Percentiles rank a stretch among this genome's conserved stretches.
Evolutionary conservation across 202 grass and related monocot species (phyloP).

Genomic region (Hordeum pubiflorum): DNA sequence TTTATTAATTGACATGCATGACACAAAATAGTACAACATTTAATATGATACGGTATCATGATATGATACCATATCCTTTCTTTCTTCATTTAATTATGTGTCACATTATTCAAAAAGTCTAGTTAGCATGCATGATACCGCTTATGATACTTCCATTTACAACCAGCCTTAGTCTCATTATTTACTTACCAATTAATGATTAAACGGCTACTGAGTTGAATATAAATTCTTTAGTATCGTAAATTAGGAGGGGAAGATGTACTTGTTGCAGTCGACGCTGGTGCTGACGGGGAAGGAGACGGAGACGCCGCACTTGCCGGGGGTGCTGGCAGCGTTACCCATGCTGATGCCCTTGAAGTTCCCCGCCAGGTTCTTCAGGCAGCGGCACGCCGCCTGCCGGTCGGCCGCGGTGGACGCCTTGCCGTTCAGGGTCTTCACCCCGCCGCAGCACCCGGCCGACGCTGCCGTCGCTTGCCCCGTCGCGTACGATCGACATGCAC

Average conservation of each 20-base stretch:
- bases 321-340: slow-evolving; percentile 27
- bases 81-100: too few species aligned
- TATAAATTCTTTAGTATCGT: background rate
- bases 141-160: too few species aligned
- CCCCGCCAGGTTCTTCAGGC: slow-evolving; percentile 35
- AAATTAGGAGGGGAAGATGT: background rate
- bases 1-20: too few species aligned
- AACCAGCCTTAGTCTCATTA: too few species aligned
- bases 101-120: too few species aligned
- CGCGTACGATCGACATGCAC: slow-evolving; percentile 30
- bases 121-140: too few species aligned
- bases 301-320: slow-evolving; percentile 40
- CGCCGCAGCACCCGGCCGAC: slow-evolving; percentile 15
- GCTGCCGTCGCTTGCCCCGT: background rate
- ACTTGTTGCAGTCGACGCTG: slow-evolving; percentile 49
- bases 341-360: background rate
- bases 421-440: background rate
- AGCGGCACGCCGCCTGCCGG: slow-evolving; percentile 39
- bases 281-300: slow-evolving; percentile 32
- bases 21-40: too few species aligned
- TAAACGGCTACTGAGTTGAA: too few species aligned
- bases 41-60: too few species aligned
- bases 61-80: too few species aligned
- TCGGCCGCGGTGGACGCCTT: background rate
- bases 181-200: background rate